Base-by-base conservation (phyloP, 2,329 filamentous ascomycete species). In the Fusarium citri region DNA sequence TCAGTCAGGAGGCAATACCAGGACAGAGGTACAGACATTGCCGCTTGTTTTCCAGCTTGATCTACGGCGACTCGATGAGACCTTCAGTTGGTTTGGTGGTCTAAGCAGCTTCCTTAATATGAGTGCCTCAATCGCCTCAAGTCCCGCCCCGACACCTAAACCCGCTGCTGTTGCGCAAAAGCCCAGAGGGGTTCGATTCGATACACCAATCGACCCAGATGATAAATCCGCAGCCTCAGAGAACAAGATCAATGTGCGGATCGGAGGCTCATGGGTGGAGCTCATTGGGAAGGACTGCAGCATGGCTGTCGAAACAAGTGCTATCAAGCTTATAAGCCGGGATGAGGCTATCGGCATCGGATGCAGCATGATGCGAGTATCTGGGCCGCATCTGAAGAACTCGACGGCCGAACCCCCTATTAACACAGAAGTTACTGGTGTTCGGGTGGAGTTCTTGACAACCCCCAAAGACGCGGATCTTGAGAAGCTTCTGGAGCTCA, bases 81-180 rank as follows among this genome's bases (percentile, higher is more conserved):
- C 93, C 0, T 89, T 98, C 64, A 89, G 89, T 59, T 94, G 93
- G 85, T 94, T 98, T 79, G 96, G 96, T 37, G 96, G 96, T 0
- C 83, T 99, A 45, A 97, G 94, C 78, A 94, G 94, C 70, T 91
- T 99, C 55, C 83, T 99, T 45, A 97, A 96, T 74, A 88, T 98
- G 78, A 93, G 94, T 67, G 92, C 88, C 63, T 97, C 95, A 0
- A 92, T 97, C 68, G 89, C 91, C 14, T 94, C 92, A 1, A 91
- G 88, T 64, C 86, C 88, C n/a, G 88, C 90, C 2, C 81, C 83
- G 16, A 78, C 78, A 5, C 78, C 77, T 3, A 78, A 81, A 34
- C 79, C 80, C 45, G 73, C 73, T 10, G 76, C 80, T 6, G 73
- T 76, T 12, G 82, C 80, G 48, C 83, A 76, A 34, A 89, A 86